Evolutionary conservation across 1,284 basidiomycete species (phyloP), one percentile per base, ranked within the genome.

Genomic region (Thecaphora thlaspeos): DNA sequence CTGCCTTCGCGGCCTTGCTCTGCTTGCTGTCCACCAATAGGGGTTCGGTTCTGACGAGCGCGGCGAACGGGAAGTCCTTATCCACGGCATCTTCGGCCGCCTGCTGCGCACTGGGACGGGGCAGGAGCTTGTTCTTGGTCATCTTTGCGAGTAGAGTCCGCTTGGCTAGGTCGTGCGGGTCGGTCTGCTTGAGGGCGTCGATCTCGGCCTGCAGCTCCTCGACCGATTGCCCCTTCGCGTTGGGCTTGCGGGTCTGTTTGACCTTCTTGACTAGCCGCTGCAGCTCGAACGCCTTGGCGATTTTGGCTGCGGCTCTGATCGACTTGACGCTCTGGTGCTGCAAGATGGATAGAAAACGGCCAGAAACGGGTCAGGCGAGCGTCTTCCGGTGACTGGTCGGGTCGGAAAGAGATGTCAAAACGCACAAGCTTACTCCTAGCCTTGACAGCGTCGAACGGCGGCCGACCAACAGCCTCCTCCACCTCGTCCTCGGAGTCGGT

Each of bases 201-300:
- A 93, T 78, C 75, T 93, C 86, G 5, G 77, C 79, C 75, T 88
- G 89, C 22, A 87, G 79, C 37, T 28, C 26, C 26, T 28, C 7
- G 7, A 11, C 5, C 11, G 26, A 5, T 28, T 28, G 5, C 7
- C 26, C 26, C 26, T 28, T 28, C 23, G 37, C 24, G 40, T 14
- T 39, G 12, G 12, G 9, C 50, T 63, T 80, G 55, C 82, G 81
- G 51, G 87, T 76, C 43, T 82, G 82, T 79, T 88, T 92, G 53
- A 93, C 80, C 79, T 86, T 88, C 81, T 91, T 92, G 48, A 93
- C 84, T 15, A 88, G 79, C 72, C 88, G 89, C 78, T 88, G 89
- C 0, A 85, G 83, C 80, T 95, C 92, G 63, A 90, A 90, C 0
- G 84, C 81, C 77, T 86, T 89, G 9, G 87, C 86, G 76, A 88